Evolutionary conservation across 2,329 filamentous ascomycete genomes (phyloP).

Genomic region (Aspergillus glaucus): DNA sequence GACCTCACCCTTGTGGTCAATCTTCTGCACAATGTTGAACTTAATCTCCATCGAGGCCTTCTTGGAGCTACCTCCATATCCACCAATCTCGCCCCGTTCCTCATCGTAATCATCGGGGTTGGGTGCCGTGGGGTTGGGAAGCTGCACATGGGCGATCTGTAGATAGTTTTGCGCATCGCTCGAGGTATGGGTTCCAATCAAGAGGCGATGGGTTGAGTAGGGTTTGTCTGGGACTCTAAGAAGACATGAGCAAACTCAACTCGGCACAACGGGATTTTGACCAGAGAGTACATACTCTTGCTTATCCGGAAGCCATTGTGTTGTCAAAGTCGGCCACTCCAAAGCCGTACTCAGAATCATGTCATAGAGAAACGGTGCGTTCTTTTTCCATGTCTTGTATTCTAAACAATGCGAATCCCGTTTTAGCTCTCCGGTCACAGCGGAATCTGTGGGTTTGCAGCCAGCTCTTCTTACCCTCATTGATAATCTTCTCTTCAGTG

Average conservation of each 20-base stretch:
- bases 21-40: constrained; percentile 90
- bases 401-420: constrained; percentile 49
- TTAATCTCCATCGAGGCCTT: constrained; percentile 67
- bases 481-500: constrained; percentile 82
- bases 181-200: constrained; percentile 92
- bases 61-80: constrained; percentile 67
- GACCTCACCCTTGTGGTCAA: constrained; percentile 92
- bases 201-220: constrained; percentile 77
- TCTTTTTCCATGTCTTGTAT: constrained; percentile 99
- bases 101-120: constrained; percentile 85
- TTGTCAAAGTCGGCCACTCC: constrained; percentile 94
- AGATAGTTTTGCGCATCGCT: constrained; percentile 81
- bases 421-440: constrained; percentile 1
- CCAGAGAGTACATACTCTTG: constrained; percentile 54
- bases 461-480: constrained; percentile 60
- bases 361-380: constrained; percentile 95
- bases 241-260: background rate
- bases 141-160: constrained; percentile 88
- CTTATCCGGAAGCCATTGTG: constrained; percentile 96
- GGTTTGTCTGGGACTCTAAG: constrained; percentile 70
- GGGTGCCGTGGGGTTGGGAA: constrained; percentile 68
- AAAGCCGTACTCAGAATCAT: constrained; percentile 92
- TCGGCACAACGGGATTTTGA: no score
- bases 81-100: constrained; percentile 85
- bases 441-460: background rate